Evolutionary conservation across 2,329 filamentous ascomycete genomes (phyloP).

Genomic region (Aspergillus flavus): DNA sequence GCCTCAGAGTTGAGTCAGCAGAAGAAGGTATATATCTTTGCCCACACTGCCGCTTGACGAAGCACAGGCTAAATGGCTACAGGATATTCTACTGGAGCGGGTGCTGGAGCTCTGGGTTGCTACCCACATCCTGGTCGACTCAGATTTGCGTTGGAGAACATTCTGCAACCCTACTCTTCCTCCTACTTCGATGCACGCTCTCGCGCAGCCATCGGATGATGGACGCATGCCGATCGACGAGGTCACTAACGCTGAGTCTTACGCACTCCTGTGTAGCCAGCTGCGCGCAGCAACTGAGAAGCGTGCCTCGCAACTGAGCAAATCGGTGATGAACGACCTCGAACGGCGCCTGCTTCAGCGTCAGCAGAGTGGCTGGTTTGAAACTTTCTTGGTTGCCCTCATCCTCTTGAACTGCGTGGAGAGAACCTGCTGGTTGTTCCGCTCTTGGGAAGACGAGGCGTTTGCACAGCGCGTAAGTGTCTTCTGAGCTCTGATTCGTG

Average conservation of each 20-base stretch:
- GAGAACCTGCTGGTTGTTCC: slow-evolving; percentile 61
- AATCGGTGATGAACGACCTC: slow-evolving; percentile 60
- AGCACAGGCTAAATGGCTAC: neutral
- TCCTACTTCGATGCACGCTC: slow-evolving; percentile 38
- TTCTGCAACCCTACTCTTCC: slow-evolving; percentile 50
- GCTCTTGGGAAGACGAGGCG: slow-evolving; percentile 51
- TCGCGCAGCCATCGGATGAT: slow-evolving; percentile 42
- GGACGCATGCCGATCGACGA: slow-evolving; percentile 44
- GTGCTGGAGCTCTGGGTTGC: slow-evolving; percentile 60
- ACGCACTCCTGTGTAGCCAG: slow-evolving; percentile 56
- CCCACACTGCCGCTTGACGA: neutral
- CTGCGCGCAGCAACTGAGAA: slow-evolving; percentile 59
- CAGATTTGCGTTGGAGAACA: slow-evolving; percentile 51
- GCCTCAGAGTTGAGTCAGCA: slow-evolving; percentile 41
- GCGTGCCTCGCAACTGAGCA: slow-evolving; percentile 55
- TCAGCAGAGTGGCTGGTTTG: slow-evolving; percentile 59
- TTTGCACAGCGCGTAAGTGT: slow-evolving; percentile 39
- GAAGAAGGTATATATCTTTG: slow-evolving; percentile 37
- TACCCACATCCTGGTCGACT: slow-evolving; percentile 57
- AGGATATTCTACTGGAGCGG: slow-evolving; percentile 53
- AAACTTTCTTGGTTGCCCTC: slow-evolving; percentile 62
- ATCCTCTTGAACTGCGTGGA: slow-evolving; percentile 62
- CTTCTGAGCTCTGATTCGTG: neutral
- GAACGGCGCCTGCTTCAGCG: slow-evolving; percentile 62
- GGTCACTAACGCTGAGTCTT: slow-evolving; percentile 46